Evolutionary conservation across 2,329 filamentous ascomycete genomes (phyloP).

Genomic region (Cladosporium sp.): DNA sequence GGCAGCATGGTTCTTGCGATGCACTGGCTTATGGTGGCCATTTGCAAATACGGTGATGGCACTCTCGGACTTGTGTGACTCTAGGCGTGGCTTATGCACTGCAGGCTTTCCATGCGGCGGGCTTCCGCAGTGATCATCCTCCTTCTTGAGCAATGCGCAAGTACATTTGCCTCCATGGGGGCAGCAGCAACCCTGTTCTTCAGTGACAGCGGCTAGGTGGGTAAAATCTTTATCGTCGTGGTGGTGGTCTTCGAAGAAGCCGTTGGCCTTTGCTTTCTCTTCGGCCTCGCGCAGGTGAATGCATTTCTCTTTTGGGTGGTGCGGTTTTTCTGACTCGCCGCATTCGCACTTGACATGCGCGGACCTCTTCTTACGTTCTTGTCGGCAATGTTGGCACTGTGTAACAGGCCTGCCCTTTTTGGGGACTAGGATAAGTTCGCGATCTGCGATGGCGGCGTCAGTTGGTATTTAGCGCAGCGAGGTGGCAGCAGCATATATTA

Average conservation of each 20-base stretch:
- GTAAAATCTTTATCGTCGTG: conserved; percentile 20
- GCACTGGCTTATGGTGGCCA: conserved; percentile 61
- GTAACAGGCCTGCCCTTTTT: conserved; percentile 97
- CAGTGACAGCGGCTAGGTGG: conserved; percentile 30
- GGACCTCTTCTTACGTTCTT: conserved; percentile 90
- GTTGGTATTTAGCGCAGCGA: not conserved
- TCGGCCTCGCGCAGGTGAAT: conserved; percentile 37
- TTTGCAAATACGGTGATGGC: conserved; percentile 59
- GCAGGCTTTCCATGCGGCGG: conserved; percentile 34
- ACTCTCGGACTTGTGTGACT: conserved; percentile 55
- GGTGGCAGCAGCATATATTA: conserved; percentile 48
- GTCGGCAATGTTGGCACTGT: conserved; percentile 95
- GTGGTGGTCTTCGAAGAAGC: conserved; percentile 21
- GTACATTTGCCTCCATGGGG: conserved; percentile 56
- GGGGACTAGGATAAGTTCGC: conserved; percentile 88
- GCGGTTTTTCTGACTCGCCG: conserved; percentile 71
- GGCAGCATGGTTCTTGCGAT: conserved; percentile 61
- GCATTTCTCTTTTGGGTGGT: conserved; percentile 50
- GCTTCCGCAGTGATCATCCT: conserved; percentile 29
- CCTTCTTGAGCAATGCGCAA: conserved; percentile 56
- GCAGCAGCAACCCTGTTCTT: conserved; percentile 49
- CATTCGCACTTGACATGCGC: conserved; percentile 97
- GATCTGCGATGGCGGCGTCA: conserved; percentile 56
- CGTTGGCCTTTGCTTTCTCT: conserved; percentile 28
- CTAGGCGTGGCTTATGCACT: conserved; percentile 54